A percentile compares a stretch with the other conserved stretches of the same genome.
phyloP scores from a whole-genome alignment of 768 basidiomycete species.

The Pholiota molesta region DNA sequence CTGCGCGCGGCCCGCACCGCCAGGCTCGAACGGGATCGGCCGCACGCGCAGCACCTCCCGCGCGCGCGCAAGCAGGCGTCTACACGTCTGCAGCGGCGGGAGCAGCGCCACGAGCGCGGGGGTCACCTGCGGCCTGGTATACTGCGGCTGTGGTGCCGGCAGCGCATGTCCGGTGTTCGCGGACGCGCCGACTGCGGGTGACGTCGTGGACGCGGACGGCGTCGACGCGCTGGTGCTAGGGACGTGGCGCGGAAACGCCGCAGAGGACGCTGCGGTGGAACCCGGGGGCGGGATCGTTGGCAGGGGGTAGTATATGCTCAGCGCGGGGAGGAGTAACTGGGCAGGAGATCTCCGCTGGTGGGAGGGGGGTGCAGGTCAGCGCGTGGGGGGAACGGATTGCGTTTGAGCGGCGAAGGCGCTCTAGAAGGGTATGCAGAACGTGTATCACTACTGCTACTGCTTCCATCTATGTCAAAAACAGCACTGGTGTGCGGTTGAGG shows the following conservation, averaged over 20 bases:
- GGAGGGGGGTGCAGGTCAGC: conserved; percentile 2
- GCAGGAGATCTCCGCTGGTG: conserved; percentile 8
- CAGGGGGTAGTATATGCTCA: conserved; percentile 32
- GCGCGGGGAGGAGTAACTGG: conserved; percentile 29
- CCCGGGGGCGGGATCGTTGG: conserved; percentile 20
- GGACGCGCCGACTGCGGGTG: conserved; percentile 9
- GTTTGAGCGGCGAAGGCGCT: conserved; percentile 16
- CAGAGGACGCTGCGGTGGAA: conserved; percentile 15
- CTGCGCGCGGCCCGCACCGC: background rate
- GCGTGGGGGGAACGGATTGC: background rate
- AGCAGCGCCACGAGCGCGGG: conserved; percentile 36
- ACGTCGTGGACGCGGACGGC: conserved; percentile 5
- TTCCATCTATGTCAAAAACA: conserved; percentile 10
- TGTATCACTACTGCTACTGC: conserved; percentile 17
- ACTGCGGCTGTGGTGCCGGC: conserved; percentile 5
- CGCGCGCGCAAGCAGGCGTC: conserved; percentile 29
- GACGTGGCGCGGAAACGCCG: conserved; percentile 18
- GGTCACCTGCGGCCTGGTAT: conserved; percentile 30
- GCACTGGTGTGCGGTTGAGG: conserved; percentile 2
- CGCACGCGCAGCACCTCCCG: conserved; percentile 26
- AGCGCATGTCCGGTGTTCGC: conserved; percentile 1
- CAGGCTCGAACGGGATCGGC: conserved; percentile 25
- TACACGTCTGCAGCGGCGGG: conserved; percentile 30
- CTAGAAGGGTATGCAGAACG: conserved; percentile 6
- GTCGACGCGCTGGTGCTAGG: background rate